These are phyloP conservation scores for Theobroma cacao DNA, from an alignment of 345 rosid genomes.

Conservation along the genomic window DNA sequence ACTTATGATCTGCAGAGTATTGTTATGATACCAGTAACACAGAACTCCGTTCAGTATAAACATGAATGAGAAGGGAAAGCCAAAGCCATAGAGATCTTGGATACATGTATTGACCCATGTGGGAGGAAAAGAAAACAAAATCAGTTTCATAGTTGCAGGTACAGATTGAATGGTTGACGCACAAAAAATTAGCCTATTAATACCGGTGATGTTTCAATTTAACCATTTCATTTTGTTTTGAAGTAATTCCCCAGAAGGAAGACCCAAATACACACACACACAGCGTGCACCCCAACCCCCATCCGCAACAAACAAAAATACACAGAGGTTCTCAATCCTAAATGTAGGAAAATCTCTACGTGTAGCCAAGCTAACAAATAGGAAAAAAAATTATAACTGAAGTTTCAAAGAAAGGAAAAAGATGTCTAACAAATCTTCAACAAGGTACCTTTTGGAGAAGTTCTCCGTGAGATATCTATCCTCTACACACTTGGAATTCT, in stretches of 20 bases:
- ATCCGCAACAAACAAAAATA: background rate
- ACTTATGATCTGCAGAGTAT: background rate
- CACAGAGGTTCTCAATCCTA: background rate
- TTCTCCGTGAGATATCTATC: conserved; percentile 28
- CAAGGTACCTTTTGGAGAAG: conserved; percentile 38
- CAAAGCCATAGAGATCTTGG: background rate
- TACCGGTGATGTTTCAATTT: background rate
- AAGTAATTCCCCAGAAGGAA: background rate
- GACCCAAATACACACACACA: background rate
- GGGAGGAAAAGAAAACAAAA: background rate
- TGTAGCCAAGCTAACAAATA: background rate
- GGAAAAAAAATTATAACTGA: background rate
- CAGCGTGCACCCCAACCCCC: background rate
- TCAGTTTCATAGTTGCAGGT: background rate
- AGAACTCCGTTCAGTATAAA: background rate
- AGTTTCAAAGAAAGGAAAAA: background rate
- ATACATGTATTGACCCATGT: background rate
- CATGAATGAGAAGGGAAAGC: background rate
- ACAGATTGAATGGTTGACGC: background rate
- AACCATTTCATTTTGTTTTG: background rate
- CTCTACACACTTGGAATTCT: conserved; percentile 35
- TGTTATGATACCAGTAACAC: background rate
- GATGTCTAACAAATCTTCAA: background rate
- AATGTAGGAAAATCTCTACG: background rate
- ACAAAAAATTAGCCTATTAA: background rate